Evolutionary conservation across 73 alveolate genomes (phyloP).

Genomic region (Effrenium voratum): DNA sequence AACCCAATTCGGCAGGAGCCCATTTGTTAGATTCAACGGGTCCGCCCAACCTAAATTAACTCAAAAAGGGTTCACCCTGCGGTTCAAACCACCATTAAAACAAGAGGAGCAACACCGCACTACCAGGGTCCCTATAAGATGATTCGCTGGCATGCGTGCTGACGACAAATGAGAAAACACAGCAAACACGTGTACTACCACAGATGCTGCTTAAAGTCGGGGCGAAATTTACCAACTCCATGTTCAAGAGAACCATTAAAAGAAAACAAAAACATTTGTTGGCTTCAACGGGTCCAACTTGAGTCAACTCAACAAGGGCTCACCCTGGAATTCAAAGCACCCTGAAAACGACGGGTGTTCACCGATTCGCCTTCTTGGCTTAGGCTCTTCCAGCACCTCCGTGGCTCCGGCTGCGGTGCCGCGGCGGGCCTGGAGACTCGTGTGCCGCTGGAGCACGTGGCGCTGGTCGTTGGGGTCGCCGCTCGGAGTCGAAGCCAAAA

Average conservation of each 20-base stretch:
- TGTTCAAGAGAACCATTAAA: not conserved
- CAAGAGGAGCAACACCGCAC: no score
- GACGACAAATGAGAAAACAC: no score
- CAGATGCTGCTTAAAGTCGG: no score
- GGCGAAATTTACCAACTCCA: not conserved
- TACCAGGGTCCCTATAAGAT: no score
- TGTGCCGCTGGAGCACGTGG: constrained; percentile 43
- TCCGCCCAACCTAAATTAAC: not conserved
- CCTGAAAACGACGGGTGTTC: no score
- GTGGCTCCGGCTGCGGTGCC: constrained; percentile 32
- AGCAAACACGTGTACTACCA: no score
- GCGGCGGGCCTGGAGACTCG: constrained; percentile 67
- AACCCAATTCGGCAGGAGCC: no score
- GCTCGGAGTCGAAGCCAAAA: not conserved
- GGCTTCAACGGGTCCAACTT: not conserved
- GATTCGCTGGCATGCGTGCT: no score
- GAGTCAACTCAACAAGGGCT: not conserved
- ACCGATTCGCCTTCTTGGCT: not conserved
- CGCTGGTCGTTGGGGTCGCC: constrained; percentile 58
- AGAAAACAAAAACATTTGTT: no score
- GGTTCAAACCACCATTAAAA: not conserved
- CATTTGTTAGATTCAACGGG: no score
- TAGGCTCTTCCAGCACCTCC: constrained; percentile 79
- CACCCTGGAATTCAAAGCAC: not conserved
- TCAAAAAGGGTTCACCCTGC: not conserved